Evolutionary conservation across 148 eudicot genomes (phyloP), one percentile per base, ranked within the genome.

Genomic region (Silene uniflora): DNA sequence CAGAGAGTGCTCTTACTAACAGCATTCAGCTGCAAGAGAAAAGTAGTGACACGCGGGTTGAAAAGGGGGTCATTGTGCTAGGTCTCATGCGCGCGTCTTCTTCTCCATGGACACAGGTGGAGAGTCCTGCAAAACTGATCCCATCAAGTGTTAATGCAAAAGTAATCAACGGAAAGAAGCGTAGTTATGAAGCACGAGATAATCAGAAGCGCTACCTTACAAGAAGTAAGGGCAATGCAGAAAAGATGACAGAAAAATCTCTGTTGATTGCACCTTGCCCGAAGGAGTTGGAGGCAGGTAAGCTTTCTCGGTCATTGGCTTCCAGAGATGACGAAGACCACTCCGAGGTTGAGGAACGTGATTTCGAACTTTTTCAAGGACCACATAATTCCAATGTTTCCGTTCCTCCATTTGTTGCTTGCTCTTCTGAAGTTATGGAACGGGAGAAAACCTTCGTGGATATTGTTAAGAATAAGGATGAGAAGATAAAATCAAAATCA

Each of bases 331-430:
- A 79, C 55, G 79, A 21, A 52, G 78, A 77, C 72, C 73, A 65
- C 69, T 62, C 56, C 72, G 71, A 73, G 23, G 47, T 69, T 42
- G 59, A 21, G 73, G 78, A 54, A 24, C 75, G 46, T 75, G 83
- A 54, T 29, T 81, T 78, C 77, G 67, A 56, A 75, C 73, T 73
- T 59, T 69, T 49, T 62, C 69, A n/a, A 23, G 73, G 80, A 62
- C 10, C 52, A 10, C 49, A n/a, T 46, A 73, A 76, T 69, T 55
- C 47, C 65, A 84, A 84, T 66, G 84, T 88, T 7, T 61, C 63
- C 63, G 76, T 83, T 29, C 92, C 88, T 80, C 91, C 87, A 61
- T 82, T 71, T 83, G 88, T 86, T 63, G 84, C 83, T 44, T 73
- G 17, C 17, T 21, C 17, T 21, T 47, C 70, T 52, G 74, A 76